phyloP scores from a whole-genome alignment of 306 rosid species.

The Rosa multiflora region DNA sequence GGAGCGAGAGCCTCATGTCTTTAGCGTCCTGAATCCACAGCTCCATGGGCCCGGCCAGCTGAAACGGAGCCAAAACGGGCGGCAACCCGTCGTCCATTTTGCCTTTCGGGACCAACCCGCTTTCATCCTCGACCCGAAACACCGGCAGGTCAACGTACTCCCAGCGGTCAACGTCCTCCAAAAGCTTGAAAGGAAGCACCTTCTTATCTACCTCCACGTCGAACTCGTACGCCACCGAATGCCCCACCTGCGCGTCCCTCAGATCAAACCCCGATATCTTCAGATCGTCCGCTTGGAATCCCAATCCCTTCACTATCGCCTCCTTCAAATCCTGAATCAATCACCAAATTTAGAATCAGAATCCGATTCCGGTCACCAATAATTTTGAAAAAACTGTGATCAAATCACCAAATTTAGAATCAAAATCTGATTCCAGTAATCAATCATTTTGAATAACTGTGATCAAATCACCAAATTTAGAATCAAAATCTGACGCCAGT shows the following conservation, averaged over 20 bases:
- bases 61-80: slow-evolving; percentile 89
- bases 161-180: slow-evolving; percentile 80
- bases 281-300: slow-evolving; percentile 58
- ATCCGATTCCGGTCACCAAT: not conserved
- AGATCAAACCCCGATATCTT: slow-evolving; percentile 75
- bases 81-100: slow-evolving; percentile 42
- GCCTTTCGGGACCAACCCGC: slow-evolving; percentile 45
- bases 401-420: no score
- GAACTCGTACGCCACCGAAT: slow-evolving; percentile 82
- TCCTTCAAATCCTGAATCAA: slow-evolving; percentile 78
- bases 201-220: slow-evolving; percentile 72
- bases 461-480: no score
- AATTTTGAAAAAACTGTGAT: not conserved
- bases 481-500: no score
- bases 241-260: slow-evolving; percentile 76
- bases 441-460: not conserved
- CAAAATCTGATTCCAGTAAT: no score
- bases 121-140: slow-evolving; percentile 55
- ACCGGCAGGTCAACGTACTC: slow-evolving; percentile 86
- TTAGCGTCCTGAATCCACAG: slow-evolving; percentile 93
- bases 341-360: not conserved
- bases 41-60: slow-evolving; percentile 97
- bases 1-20: slow-evolving; percentile 76
- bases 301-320: slow-evolving; percentile 70
- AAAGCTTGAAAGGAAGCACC: slow-evolving; percentile 75